These are phyloP conservation scores for Colletotrichum tabaci DNA, from an alignment of 2,329 filamentous ascomycete species.

Conservation along the genomic window DNA sequence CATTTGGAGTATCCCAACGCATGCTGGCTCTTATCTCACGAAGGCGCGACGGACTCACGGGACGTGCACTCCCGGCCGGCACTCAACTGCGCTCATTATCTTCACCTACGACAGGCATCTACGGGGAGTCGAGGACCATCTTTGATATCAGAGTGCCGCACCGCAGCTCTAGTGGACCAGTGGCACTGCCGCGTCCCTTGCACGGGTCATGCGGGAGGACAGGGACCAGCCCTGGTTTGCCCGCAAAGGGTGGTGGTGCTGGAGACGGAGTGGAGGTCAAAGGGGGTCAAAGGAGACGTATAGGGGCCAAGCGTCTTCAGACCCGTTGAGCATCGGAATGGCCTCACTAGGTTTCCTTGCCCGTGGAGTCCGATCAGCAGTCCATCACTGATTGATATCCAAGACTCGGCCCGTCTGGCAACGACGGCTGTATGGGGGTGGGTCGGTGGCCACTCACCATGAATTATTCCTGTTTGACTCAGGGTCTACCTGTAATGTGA, in stretches of 20 bases:
- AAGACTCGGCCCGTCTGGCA: neutral
- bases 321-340: conserved; percentile 1
- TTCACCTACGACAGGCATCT: neutral
- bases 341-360: neutral
- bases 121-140: neutral
- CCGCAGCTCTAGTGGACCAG: conserved; percentile 1
- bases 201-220: conserved; percentile 34
- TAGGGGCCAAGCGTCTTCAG: conserved; percentile 4
- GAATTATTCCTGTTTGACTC: no score
- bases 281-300: neutral
- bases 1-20: conserved; percentile 1
- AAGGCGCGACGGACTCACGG: neutral
- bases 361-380: neutral
- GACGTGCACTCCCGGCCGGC: neutral
- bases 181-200: conserved; percentile 10
- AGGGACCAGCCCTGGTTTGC: conserved; percentile 30
- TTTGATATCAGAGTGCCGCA: conserved; percentile 19
- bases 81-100: neutral
- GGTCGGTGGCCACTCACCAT: neutral
- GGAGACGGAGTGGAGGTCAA: conserved; percentile 6
- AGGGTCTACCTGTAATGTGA: neutral
- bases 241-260: conserved; percentile 14
- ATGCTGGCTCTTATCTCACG: conserved; percentile 19
- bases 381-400: neutral
- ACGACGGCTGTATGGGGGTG: neutral